A percentile compares a stretch with the other conserved stretches of the same genome.
phyloP scores from a whole-genome alignment of 768 basidiomycete species.

The Leccinum pellstonianum region DNA sequence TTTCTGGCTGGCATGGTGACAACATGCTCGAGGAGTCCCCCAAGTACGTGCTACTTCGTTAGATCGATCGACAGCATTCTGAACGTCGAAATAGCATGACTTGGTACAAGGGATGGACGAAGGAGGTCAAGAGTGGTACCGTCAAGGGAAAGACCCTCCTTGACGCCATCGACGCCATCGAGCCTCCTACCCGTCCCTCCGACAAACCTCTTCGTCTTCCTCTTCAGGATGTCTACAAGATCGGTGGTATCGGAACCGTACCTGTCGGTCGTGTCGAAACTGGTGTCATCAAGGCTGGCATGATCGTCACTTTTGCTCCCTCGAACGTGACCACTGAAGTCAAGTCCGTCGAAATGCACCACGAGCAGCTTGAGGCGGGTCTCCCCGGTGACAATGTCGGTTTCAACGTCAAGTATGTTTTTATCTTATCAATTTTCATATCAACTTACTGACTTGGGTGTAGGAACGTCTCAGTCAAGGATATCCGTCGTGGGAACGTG shows the following conservation, averaged over 20 bases:
- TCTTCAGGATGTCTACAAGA: conserved; percentile 99
- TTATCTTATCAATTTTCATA: background rate
- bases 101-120: conserved; percentile 99
- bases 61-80: conserved; percentile 11
- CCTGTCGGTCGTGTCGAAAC: conserved; percentile 99
- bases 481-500: conserved; percentile 99
- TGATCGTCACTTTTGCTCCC: conserved; percentile 97
- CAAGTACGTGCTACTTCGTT: conserved; percentile 58
- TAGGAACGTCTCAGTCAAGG: conserved; percentile 99
- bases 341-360: conserved; percentile 99
- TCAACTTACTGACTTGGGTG: conserved; percentile 8
- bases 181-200: conserved; percentile 92
- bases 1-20: conserved; percentile 99
- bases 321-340: conserved; percentile 99
- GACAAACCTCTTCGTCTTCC: conserved; percentile 99
- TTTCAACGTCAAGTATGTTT: conserved; percentile 91
- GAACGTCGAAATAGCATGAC: conserved; percentile 67
- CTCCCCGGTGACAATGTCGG: conserved; percentile 98
- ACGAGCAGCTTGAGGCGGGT: conserved; percentile 95
- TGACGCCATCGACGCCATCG: conserved; percentile 99
- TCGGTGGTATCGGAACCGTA: conserved; percentile 99
- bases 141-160: conserved; percentile 99
- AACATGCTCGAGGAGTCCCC: conserved; percentile 99
- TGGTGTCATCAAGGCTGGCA: conserved; percentile 99
- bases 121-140: conserved; percentile 90